Evolutionary conservation across 331 rosid genomes (phyloP).

Genomic region (Arachis monticola): DNA sequence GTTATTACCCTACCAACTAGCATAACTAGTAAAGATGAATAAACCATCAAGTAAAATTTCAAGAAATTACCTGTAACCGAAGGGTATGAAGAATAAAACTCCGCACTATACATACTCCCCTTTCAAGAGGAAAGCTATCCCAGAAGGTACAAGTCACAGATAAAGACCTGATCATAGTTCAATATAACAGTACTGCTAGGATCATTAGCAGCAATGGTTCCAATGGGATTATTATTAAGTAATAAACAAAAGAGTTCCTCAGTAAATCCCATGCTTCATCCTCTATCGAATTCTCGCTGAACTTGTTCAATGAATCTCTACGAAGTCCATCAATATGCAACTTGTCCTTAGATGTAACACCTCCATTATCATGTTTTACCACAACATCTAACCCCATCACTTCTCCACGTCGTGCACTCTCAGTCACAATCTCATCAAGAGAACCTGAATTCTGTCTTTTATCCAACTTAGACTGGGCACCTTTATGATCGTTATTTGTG

Average conservation of each 20-base stretch:
- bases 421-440: conserved; percentile 25
- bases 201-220: conserved; percentile 72
- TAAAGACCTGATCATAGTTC: conserved; percentile 74
- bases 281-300: conserved; percentile 41
- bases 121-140: conserved; percentile 66
- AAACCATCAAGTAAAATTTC: background rate
- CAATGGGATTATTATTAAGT: conserved; percentile 57
- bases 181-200: conserved; percentile 47
- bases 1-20: background rate
- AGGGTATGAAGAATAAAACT: conserved; percentile 70
- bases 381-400: conserved; percentile 25
- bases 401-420: conserved; percentile 23
- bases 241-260: conserved; percentile 56
- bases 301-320: conserved; percentile 18
- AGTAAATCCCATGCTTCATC: conserved; percentile 71
- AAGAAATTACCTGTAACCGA: conserved; percentile 64
- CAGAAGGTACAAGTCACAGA: conserved; percentile 72
- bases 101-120: conserved; percentile 72
- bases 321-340: conserved; percentile 29
- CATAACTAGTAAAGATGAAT: conserved; percentile 4
- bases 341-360: conserved; percentile 28
- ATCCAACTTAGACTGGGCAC: conserved; percentile 17
- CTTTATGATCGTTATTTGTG: conserved; percentile 34
- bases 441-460: conserved; percentile 19
- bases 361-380: conserved; percentile 36